Conservation (phyloP, 257 asterid species). For the Przewalskia tangutica region DNA sequence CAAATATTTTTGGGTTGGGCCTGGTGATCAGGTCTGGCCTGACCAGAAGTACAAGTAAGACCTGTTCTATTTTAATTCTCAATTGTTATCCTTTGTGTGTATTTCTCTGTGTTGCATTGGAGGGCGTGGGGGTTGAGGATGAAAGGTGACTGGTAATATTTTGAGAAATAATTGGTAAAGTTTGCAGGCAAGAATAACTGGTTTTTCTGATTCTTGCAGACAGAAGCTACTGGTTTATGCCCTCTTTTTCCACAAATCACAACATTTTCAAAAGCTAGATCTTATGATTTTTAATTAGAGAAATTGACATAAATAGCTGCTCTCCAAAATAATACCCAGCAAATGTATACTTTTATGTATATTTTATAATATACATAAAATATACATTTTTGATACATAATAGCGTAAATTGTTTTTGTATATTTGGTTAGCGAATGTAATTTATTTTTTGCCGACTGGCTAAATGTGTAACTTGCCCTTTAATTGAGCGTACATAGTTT, state of each 20-base stretch:
- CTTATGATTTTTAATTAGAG: not conserved
- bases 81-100: not conserved
- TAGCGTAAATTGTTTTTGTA: too few relatives aligned
- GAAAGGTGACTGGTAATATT: not conserved
- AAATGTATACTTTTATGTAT: too few relatives aligned
- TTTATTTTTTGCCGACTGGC: too few relatives aligned
- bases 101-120: not conserved
- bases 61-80: not conserved
- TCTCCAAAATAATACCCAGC: too few relatives aligned
- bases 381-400: too few relatives aligned
- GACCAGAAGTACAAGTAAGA: slow-evolving; percentile 74
- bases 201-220: not conserved
- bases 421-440: too few relatives aligned
- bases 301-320: too few relatives aligned
- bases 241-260: not conserved
- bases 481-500: not conserved
- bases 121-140: not conserved
- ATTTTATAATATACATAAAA: too few relatives aligned
- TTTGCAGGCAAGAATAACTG: not conserved
- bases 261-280: not conserved
- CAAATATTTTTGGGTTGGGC: slow-evolving; percentile 79
- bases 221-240: not conserved
- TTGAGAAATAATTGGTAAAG: not conserved
- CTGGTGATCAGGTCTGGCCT: slow-evolving; percentile 86
- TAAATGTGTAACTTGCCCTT: too few relatives aligned